phyloP scores from a whole-genome alignment of 2,329 filamentous ascomycete species.

The Cordyceps tenuipes region DNA sequence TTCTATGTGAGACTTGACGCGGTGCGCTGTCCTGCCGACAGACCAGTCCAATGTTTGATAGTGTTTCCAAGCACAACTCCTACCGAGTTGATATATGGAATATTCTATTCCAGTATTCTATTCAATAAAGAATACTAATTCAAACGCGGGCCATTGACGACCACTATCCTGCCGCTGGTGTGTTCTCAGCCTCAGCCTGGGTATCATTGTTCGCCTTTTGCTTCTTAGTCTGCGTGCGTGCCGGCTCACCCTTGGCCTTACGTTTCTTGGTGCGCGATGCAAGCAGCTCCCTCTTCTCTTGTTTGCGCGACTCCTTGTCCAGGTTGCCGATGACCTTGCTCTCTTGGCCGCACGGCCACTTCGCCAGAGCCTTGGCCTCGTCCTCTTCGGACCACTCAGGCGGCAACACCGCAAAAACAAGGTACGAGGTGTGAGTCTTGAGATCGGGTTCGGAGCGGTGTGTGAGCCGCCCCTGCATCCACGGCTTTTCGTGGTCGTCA shows the following conservation, averaged over 20 bases:
- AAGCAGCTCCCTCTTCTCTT: slow-evolving; percentile 46
- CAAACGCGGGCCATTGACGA: not conserved
- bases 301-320: slow-evolving; percentile 46
- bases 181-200: slow-evolving; percentile 6
- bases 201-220: slow-evolving; percentile 24
- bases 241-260: slow-evolving; percentile 40
- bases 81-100: not conserved
- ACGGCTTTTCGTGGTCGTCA: slow-evolving; percentile 41
- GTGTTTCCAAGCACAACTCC: too few species aligned
- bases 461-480: slow-evolving; percentile 67
- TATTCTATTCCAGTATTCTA: not conserved
- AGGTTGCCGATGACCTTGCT: slow-evolving; percentile 43
- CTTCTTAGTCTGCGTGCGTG: slow-evolving; percentile 37
- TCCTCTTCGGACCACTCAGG: slow-evolving; percentile 76
- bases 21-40: not conserved
- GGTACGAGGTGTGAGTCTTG: slow-evolving; percentile 95
- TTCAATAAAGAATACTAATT: not conserved
- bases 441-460: slow-evolving; percentile 80
- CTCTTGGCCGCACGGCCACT: slow-evolving; percentile 54
- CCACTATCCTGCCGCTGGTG: not conserved
- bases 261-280: slow-evolving; percentile 36
- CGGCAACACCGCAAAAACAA: slow-evolving; percentile 88
- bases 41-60: not conserved
- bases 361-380: slow-evolving; percentile 57
- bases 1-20: too few species aligned